Base-by-base conservation (phyloP, 306 rosid species). In the Pyrus pyrifolia region DNA sequence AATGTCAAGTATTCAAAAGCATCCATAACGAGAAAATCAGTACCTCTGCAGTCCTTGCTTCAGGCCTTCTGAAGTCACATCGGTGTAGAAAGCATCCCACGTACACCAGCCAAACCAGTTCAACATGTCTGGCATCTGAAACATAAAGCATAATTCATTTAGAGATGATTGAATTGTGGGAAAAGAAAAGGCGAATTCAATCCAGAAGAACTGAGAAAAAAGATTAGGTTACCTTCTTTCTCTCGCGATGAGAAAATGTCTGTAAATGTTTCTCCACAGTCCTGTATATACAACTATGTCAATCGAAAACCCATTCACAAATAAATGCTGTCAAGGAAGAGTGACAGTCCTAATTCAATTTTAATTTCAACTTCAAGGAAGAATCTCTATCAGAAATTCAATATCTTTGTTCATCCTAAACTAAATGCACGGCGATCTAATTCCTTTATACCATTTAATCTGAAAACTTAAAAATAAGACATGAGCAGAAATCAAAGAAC, bases 81-180 rank as follows among this genome's bases (percentile, higher is more conserved):
- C 84, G 10, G 98, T 94, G 73, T 94, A 94, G 85, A 92, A 94
- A 74, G 98, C 98, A 76, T 94, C 97, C 98, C 98, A 94, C n/a
- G 97, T 92, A 65, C 97, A 92, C 97, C 97, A 94, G 4, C 98
- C 98, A 81, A 94, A 92, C 98, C 97, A 94, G 85, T 92, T 86
- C 88, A 94, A 76, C 76, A 92, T 80, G 84, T 90, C 95, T 53
- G 98, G 98, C 97, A 94, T 89, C 98, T 94, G 84, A 70, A 83
- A 14, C 71, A 65, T 72, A 76, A 66, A 38, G 4, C 30, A 57
- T 14, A 11, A 11, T 33, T 51, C 57, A 49, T 23, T 76, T 25
- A 55, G 44, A 67, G 62, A 71, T 42, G 42, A 22, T 61, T 22
- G 21, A 17, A 57, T n/a, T 9, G 27, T 11, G 49, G 31, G 49